phyloP scores from a whole-genome alignment of 345 rosid species.

The Nasturtium officinale region DNA sequence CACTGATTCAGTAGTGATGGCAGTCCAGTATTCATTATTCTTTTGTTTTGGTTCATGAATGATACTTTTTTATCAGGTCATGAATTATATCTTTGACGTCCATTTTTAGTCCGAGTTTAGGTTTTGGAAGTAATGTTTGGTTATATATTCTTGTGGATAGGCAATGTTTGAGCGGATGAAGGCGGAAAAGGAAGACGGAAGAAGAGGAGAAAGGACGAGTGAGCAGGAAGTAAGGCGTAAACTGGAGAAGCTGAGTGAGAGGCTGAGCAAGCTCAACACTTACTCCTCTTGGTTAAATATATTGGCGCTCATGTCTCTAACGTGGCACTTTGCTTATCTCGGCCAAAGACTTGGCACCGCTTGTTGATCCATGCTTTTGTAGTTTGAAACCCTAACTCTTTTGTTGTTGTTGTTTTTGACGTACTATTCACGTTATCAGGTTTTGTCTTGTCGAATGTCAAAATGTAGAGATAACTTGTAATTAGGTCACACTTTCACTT shows the following conservation, averaged over 20 bases:
- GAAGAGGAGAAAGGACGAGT: conserved; percentile 51
- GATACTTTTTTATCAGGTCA: too few relatives aligned
- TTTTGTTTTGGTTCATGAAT: background rate
- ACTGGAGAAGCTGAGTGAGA: conserved; percentile 49
- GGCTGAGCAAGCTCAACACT: conserved; percentile 65
- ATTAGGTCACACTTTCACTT: background rate
- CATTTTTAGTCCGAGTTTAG: too few relatives aligned
- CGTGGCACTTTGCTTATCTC: conserved; percentile 68
- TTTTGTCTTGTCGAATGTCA: background rate
- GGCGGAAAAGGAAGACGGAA: conserved; percentile 78
- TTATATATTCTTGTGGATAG: conserved; percentile 25
- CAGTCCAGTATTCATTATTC: too few relatives aligned
- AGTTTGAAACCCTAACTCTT: background rate
- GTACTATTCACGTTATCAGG: background rate
- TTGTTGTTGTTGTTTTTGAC: conserved; percentile 1
- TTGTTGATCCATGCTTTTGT: conserved; percentile 35
- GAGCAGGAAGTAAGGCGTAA: conserved; percentile 39
- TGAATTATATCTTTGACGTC: too few relatives aligned
- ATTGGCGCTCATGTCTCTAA: conserved; percentile 58
- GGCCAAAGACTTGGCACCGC: conserved; percentile 49
- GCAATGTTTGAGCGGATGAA: conserved; percentile 74
- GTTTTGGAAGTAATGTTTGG: background rate
- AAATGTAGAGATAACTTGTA: conserved; percentile 16
- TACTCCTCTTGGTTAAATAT: conserved; percentile 65
- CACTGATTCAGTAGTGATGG: too few relatives aligned